phyloP scores from a whole-genome alignment of 2,329 filamentous ascomycete genomes.

The Monilinia polystroma region DNA sequence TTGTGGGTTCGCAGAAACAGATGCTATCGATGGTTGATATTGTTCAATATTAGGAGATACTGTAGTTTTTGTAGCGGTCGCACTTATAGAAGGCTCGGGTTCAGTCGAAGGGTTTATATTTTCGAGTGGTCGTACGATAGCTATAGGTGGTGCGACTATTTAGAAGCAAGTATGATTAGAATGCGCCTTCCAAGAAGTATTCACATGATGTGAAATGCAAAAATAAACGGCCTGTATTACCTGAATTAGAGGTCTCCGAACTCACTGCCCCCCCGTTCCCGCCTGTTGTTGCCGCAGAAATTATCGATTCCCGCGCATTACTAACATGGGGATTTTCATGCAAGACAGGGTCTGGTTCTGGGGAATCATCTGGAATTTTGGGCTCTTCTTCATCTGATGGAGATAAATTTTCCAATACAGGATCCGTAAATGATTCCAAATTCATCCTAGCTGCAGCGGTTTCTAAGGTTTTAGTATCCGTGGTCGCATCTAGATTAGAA shows the following conservation, averaged over 20 bases:
- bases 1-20: constrained; percentile 21
- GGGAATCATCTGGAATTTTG: neutral
- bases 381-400: constrained; percentile 15
- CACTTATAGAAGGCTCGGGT: constrained; percentile 18
- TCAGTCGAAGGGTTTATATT: constrained; percentile 4
- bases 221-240: constrained; percentile 7
- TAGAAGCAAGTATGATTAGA: constrained; percentile 18
- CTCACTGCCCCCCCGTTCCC: neutral
- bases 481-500: constrained; percentile 1
- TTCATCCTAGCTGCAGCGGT: constrained; percentile 18
- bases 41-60: constrained; percentile 18
- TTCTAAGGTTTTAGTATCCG: constrained; percentile 6
- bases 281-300: constrained; percentile 3
- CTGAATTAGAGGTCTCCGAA: constrained; percentile 15
- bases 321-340: neutral
- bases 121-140: constrained; percentile 20
- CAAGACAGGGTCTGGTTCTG: neutral
- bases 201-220: constrained; percentile 14
- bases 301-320: constrained; percentile 12
- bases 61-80: constrained; percentile 17
- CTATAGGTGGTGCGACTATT: constrained; percentile 22
- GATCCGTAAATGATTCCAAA: constrained; percentile 24
- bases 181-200: neutral
- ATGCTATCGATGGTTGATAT: constrained; percentile 19
- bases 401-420: constrained; percentile 16